Percentiles rank a stretch among this genome's conserved stretches.
phyloP scores from a whole-genome alignment of 179 eudicot genomes.

The Beta lomatogona region DNA sequence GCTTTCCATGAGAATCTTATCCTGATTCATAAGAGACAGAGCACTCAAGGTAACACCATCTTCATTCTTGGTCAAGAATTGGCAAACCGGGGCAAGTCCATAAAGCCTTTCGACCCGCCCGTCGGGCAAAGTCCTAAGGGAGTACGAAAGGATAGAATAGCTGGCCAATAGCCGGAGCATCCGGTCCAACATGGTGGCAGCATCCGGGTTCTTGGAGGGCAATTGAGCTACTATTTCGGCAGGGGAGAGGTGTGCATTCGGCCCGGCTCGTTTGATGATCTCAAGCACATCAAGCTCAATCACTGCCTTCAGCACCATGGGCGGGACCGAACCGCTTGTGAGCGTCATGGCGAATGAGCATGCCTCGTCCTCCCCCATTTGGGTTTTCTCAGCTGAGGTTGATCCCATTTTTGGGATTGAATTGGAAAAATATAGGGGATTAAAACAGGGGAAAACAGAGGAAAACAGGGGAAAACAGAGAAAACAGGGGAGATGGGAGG shows the following conservation, averaged over 20 bases:
- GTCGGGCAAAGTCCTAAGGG: slow-evolving; percentile 28
- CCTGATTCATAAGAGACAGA: slow-evolving; percentile 39
- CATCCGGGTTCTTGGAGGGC: slow-evolving; percentile 42
- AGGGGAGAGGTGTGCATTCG: slow-evolving; percentile 36
- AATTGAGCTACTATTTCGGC: slow-evolving; percentile 39
- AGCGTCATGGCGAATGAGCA: slow-evolving; percentile 43
- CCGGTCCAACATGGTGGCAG: slow-evolving; percentile 46
- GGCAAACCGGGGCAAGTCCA: slow-evolving; percentile 44
- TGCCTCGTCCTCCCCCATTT: slow-evolving; percentile 46
- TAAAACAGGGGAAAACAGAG: slow-evolving; percentile 16
- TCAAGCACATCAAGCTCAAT: slow-evolving; percentile 48
- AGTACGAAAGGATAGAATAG: slow-evolving; percentile 37
- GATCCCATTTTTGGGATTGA: slow-evolving; percentile 28
- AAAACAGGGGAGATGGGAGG: not conserved
- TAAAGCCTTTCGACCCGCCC: slow-evolving; percentile 44
- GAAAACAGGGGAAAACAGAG: not conserved
- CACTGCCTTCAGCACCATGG: slow-evolving; percentile 44
- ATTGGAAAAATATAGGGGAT: not conserved
- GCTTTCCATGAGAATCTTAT: slow-evolving; percentile 38
- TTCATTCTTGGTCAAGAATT: slow-evolving; percentile 43
- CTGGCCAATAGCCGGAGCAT: slow-evolving; percentile 48
- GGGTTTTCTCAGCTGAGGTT: slow-evolving; percentile 11
- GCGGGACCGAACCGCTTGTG: slow-evolving; percentile 39
- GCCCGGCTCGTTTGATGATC: slow-evolving; percentile 37
- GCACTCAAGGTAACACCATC: slow-evolving; percentile 40